Percentiles rank a stretch among this genome's conserved stretches.
phyloP scores from a whole-genome alignment of 1,139 yeast genomes.

The Kodamaea arcana region DNA sequence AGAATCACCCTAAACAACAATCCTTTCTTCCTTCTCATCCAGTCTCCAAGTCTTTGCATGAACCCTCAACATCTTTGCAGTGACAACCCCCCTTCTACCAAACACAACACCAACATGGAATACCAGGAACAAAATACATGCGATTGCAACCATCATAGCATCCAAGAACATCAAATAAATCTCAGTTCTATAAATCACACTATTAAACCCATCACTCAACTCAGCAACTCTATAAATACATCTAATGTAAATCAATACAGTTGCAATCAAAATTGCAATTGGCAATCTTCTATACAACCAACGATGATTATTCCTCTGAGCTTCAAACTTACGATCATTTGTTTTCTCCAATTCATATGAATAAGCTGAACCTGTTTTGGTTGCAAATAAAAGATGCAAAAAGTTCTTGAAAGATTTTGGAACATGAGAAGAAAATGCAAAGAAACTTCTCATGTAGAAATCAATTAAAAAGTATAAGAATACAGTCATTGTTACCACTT shows the following conservation, averaged over 20 bases:
- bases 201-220: conserved; percentile 31
- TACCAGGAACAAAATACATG: conserved; percentile 17
- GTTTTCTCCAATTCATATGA: conserved; percentile 16
- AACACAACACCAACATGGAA: conserved; percentile 27
- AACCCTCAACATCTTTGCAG: neutral
- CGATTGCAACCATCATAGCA: conserved; percentile 20
- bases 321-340: conserved; percentile 15
- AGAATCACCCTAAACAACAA: too few species aligned
- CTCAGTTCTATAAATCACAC: conserved; percentile 31
- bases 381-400: conserved; percentile 21
- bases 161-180: conserved; percentile 25
- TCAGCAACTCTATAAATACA: conserved; percentile 32
- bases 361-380: conserved; percentile 15
- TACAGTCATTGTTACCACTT: conserved; percentile 34
- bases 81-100: conserved; percentile 13
- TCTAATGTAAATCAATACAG: conserved; percentile 24
- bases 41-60: conserved; percentile 1
- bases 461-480: conserved; percentile 25
- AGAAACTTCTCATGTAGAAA: conserved; percentile 24
- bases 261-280: conserved; percentile 17
- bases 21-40: conserved; percentile 6
- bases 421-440: conserved; percentile 8
- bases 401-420: conserved; percentile 5
- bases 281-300: conserved; percentile 22
- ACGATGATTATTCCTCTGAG: conserved; percentile 11